Percentiles rank a stretch among this genome's conserved stretches.
Evolutionary conservation across 192 early-diverging fungal species (phyloP).

Genomic region (Coemansia sp.): DNA sequence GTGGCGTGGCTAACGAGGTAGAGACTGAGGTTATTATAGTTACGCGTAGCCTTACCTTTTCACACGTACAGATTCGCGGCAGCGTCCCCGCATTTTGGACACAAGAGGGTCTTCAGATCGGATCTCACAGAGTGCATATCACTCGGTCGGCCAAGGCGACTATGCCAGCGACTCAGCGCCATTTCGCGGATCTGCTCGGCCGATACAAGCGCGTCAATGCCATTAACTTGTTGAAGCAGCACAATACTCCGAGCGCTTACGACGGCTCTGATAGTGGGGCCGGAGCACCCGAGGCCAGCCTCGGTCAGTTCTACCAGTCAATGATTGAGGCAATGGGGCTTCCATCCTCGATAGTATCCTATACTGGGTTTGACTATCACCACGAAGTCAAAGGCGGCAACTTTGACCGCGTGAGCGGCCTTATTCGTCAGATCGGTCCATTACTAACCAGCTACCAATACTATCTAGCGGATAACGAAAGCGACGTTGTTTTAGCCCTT

Average conservation of each 20-base stretch:
- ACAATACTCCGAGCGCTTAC: conserved; percentile 41
- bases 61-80: conserved; percentile 86
- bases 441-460: conserved; percentile 67
- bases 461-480: conserved; percentile 69
- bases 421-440: conserved; percentile 62
- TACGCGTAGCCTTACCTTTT: conserved; percentile 61
- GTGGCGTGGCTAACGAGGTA: conserved; percentile 98
- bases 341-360: conserved; percentile 57
- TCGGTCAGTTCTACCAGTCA: conserved; percentile 70
- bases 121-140: conserved; percentile 84
- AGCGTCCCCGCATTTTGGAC: conserved; percentile 97
- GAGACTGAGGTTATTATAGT: conserved; percentile 91
- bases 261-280: conserved; percentile 17
- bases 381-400: conserved; percentile 75
- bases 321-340: conserved; percentile 58
- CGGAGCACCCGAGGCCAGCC: conserved; percentile 62
- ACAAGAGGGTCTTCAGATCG: conserved; percentile 84
- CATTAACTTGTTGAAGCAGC: conserved; percentile 77
- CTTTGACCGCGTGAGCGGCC: conserved; percentile 70
- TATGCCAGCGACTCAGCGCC: conserved; percentile 77
- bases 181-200: conserved; percentile 73
- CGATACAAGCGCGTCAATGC: conserved; percentile 79
- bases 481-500: conserved; percentile 59
- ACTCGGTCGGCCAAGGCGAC: conserved; percentile 82
- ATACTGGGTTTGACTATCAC: conserved; percentile 87